Evolutionary conservation across 352 stramenopile genomes (phyloP), one percentile per base, ranked within the genome.

Genomic region (Phytophthora nicotianae): DNA sequence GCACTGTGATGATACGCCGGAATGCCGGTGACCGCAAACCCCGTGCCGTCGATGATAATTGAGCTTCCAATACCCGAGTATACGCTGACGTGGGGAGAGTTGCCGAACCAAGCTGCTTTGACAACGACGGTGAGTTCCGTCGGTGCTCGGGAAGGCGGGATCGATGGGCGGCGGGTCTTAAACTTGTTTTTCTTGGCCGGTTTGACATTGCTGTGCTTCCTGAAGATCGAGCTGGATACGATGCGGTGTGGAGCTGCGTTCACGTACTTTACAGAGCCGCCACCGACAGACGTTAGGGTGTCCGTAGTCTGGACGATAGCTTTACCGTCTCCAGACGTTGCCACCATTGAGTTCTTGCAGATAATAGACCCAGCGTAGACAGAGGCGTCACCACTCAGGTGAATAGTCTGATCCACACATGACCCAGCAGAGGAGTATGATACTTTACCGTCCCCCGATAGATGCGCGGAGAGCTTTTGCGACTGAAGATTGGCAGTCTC

Each of bases 251-350:
- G 73, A 23, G 45, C 46, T 1, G 50, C 51, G 43, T 65, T 65
- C 14, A 74, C 67, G 50, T 85, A 85, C 37, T 67, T 74, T 32
- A 82, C 45, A 0, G 59, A 66, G 6, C 63, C 63, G 7, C 52
- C 42, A 33, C 63, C 63, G 2, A 71, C 56, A 2, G 65, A 60
- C 0, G 60, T 61, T 3, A 77, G 69, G 0, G 58, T 67, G 26
- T 68, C 43, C 5, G 60, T 72, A 0, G 65, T 72, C 37, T 74
- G 65, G 11, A 77, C 43, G 16, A 74, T 62, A 1, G 53, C 66
- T 33, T 65, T 62, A 9, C 65, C 60, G 10, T 65, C 59, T 48
- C 69, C 64, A 27, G 58, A 65, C 5, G 57, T 58, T 9, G 38
- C 10, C 17, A 74, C 65, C 5, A 61, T 23, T 4, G 55, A 54